Base-by-base conservation (phyloP, 345 rosid species). In the Raphanus raphanistrum region DNA sequence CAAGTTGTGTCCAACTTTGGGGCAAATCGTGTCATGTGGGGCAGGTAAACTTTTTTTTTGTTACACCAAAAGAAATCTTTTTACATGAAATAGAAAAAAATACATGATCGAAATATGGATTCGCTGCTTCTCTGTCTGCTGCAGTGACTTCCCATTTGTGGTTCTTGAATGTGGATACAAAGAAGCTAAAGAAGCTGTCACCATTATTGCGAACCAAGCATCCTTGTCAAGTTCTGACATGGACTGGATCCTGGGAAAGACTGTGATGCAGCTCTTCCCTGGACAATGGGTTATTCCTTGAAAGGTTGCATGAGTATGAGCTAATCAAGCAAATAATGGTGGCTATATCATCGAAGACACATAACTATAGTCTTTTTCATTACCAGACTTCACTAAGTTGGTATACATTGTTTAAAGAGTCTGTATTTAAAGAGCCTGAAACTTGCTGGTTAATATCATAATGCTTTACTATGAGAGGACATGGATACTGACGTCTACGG, bases 21-120 rank as follows among this genome's bases (percentile, higher is more conserved):
- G 26, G 89, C 90, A 58, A 86, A 84, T 63, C 91, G 87, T 43
- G 86, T 94, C 73, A 90, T 94, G 97, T 94, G 98, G 97, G 97
- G 97, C 82, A 89, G 97, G 97, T 89, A 81, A 54, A 57, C 61
- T 5, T 64, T 25, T 61, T 58, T 43, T 8, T 36, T 2, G 16
- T 17, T n/a, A 66, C 73, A 25, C 50, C 0, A 4, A 55, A 38
- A 52, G 21, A 10, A 5, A 29, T 3, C 2, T 13, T 59, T 59
- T 2, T 43, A 32, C 3, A 36, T 79, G 72, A 69, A 38, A n/a
- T n/a, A 59, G 50, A 76, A 36, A 76, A 76, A 27, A 58, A 35
- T 54, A 59, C 31, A 8, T 48, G 25, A 52, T 21, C 26, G 54
- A 48, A 60, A 38, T 68, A 32, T 58, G 65, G 73, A 43, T 25